Evolutionary conservation across 495 filamentous ascomycete genomes (phyloP).

Genomic region (Hypomontagnella submonticulosa): DNA sequence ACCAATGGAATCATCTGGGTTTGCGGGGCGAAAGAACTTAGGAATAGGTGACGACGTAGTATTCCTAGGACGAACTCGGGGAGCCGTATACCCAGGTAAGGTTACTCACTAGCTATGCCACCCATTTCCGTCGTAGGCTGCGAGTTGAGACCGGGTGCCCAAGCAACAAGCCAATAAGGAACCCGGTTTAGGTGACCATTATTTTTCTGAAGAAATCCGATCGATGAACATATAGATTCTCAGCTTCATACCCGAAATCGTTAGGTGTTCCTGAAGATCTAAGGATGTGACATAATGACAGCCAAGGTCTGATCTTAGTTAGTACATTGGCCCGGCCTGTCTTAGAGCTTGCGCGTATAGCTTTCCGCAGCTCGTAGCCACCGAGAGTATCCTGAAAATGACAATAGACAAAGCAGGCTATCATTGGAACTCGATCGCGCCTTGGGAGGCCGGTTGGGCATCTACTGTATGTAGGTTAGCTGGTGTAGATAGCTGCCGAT

Average conservation of each 20-base stretch:
- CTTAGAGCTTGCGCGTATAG: no score
- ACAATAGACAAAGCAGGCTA: background rate
- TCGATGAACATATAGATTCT: conserved; percentile 2
- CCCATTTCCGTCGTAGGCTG: background rate
- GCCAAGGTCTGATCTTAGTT: background rate
- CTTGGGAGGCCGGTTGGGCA: background rate
- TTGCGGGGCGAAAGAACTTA: no score
- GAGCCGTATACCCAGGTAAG: no score
- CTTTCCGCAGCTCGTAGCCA: no score
- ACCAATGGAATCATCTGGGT: no score
- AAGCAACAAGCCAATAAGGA: background rate
- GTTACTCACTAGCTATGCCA: no score
- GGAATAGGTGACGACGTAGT: no score
- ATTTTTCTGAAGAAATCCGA: background rate
- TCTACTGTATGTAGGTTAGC: background rate
- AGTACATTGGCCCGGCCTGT: no score
- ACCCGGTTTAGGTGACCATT: background rate
- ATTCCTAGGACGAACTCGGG: no score
- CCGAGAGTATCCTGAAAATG: background rate
- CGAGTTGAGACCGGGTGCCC: background rate
- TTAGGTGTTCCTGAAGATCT: conserved; percentile 6
- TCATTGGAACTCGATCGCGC: conserved; percentile 5
- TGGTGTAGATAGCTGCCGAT: background rate
- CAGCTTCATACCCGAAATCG: conserved; percentile 11
- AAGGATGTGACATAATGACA: background rate